Evolutionary conservation across 2,329 filamentous ascomycete genomes (phyloP), one percentile per base, ranked within the genome.

Genomic region (Cercospora janseana): DNA sequence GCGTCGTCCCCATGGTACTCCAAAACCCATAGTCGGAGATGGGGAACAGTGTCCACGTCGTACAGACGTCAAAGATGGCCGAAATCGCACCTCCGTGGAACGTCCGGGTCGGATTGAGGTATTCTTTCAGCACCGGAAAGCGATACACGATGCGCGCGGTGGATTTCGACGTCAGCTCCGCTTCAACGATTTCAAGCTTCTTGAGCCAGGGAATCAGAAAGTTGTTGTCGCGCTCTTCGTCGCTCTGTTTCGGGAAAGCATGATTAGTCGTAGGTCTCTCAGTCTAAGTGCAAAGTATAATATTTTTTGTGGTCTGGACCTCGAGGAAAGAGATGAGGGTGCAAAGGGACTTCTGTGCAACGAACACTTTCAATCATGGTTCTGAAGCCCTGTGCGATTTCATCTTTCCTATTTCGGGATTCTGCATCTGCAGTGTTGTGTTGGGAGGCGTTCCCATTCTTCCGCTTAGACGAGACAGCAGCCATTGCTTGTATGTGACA

Each of bases 1-100:
- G 49, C 13, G 60, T 61, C 12, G 54, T 61, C 2, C 61, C 61
- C 20, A 54, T 52, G 2, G 45, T 56, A n/a, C 40, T 40, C 61
- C 60, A 63, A n/a, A 62, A 64, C 0, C 56, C 58, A 20, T 52
- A 53, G 32, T 51, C 54, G 6, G 43, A 44, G 27, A 60, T 53
- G 2, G 59, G 26, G 29, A 57, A 54, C 20, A 62, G 43, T 1
- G 52, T 42, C 51, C 55, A 60, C 1, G 48, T 57, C 16, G 59
- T 61, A 10, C 46, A 52, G 2, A 58, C 52, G 31, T 65, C 62
- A 45, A 60, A 58, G 20, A 61, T 57, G 1, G 58, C 51, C 1
- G 57, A 52, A 13, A 57, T 51, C 1, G 54, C 57, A 4, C 60
- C 61, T 24, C 62, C 61, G n/a, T 62, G 58, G 2, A 65, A 52